phyloP scores from a whole-genome alignment of 2,329 filamentous ascomycete genomes.

The Cadophora malorum region DNA sequence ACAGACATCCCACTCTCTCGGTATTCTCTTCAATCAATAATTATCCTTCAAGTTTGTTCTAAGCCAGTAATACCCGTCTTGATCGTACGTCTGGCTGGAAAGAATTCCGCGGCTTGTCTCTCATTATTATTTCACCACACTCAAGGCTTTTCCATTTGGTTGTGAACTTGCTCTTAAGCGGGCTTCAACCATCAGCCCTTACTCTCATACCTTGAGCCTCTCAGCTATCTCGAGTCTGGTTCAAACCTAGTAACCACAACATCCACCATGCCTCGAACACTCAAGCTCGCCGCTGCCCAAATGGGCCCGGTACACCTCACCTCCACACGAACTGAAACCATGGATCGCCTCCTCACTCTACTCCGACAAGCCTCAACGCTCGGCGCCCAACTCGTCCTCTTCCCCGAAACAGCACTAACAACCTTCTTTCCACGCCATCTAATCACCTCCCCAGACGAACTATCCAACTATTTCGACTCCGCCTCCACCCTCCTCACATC shows the following conservation, averaged over 20 bases:
- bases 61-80: conserved; percentile 5
- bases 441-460: conserved; percentile 51
- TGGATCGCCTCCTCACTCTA: conserved; percentile 57
- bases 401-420: conserved; percentile 60
- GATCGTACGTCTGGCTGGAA: neutral
- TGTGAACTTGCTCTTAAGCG: neutral
- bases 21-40: too few species aligned
- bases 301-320: conserved; percentile 55
- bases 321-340: conserved; percentile 50
- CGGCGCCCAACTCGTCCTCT: conserved; percentile 57
- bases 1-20: neutral
- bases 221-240: neutral
- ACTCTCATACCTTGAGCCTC: neutral
- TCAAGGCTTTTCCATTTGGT: neutral
- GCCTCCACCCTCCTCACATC: conserved; percentile 51
- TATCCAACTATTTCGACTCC: conserved; percentile 59
- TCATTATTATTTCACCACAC: too few species aligned
- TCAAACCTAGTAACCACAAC: neutral
- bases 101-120: conserved; percentile 3
- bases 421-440: conserved; percentile 63
- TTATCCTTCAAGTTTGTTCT: neutral
- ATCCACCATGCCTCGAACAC: conserved; percentile 8
- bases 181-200: neutral
- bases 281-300: conserved; percentile 61
- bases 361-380: conserved; percentile 53